Base-by-base conservation (phyloP, 2,329 filamentous ascomycete species). In the Sphaerulina populicola region DNA sequence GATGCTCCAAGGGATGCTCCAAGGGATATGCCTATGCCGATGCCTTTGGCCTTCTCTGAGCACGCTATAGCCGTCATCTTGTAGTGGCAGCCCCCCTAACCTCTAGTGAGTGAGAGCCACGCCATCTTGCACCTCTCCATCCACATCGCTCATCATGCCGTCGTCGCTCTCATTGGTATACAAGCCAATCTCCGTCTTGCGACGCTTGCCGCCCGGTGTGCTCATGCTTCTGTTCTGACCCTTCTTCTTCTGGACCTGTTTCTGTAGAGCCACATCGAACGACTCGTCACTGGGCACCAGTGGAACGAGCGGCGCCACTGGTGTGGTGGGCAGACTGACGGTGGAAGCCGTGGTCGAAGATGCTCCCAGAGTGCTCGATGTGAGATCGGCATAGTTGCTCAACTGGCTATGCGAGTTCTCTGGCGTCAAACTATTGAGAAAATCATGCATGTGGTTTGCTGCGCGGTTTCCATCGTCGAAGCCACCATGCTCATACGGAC, bases 71-170 rank as follows among this genome's bases (percentile, higher is more conserved):
- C 8, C 8, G 12, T 35, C 10, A 1, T 23, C 9, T 10, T 41
- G 8, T 10, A 27, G 7, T 23, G n/a, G 14, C 14, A 18, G 15
- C 39, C 18, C 38, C 31, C 29, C 39, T 6, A 49, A 27, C 39
- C 39, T 43, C 46, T 49, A 49, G 38, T 49, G 38, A 49, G 75
- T 74, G 23, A 82, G 62, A 1, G 78, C 77, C 4, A 82, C 69
- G 1, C 78, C 79, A 12, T 74, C 71, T 3, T 71, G 68, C 1
- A 80, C 74, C 29, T 74, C 31, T 35, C 12, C 71, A 2, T 27
- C 6, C 23, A 78, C 62, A 37, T 72, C 68, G 33, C 68, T 61
- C 4, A 57, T 58, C 2, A 62, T 39, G 44, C 60, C 61, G 53
- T 52, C 54, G 40, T 47, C 55, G 49, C 61, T 63, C 18, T 58